Percentiles rank a stretch among this genome's conserved stretches.
Conservation (phyloP, 176 grass and related monocot genomes). For the barley (Hordeum vulgare) region MorexV3_pseudomolecules_assembly NC_058518.1:486670641-486671140, state of each 20-base stretch:
- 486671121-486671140: background rate
- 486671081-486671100: background rate
- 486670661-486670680: conserved; percentile 4
- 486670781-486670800: conserved; percentile 26
- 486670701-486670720: conserved; percentile 38
- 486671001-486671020: no score
- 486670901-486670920: no score
- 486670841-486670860: background rate
- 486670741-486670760: background rate
- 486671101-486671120: background rate
- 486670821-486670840: background rate
- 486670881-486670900: no score
- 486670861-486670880: no score
- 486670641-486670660: background rate
- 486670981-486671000: no score
- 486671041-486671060: background rate
- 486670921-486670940: no score
- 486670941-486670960: no score
- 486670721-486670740: background rate
- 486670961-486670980: no score
- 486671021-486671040: no score
- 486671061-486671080: background rate
- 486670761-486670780: conserved; percentile 10
- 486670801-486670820: background rate
- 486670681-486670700: conserved; percentile 12